Conservation (phyloP, 2,329 filamentous ascomycete species). For the Samsoniella hepiali region DNA sequence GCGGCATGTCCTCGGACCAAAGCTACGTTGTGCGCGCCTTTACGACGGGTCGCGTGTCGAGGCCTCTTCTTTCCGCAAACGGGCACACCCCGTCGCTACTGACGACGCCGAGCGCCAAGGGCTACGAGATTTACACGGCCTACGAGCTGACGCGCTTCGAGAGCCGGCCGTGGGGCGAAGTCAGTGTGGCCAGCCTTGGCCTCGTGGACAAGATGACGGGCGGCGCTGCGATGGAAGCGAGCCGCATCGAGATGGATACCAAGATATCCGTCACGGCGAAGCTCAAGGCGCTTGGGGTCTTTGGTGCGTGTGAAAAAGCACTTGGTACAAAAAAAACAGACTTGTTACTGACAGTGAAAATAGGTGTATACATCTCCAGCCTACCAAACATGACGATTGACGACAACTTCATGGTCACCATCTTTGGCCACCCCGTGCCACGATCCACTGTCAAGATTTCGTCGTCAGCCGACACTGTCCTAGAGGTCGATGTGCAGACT, state of each 20-base stretch:
- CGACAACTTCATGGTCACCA: constrained; percentile 68
- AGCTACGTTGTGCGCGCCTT: constrained; percentile 15
- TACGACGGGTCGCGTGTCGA: constrained; percentile 7
- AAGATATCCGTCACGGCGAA: constrained; percentile 64
- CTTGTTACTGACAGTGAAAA: neutral
- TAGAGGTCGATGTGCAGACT: constrained; percentile 71
- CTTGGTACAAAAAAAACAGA: too few species aligned
- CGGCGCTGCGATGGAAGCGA: constrained; percentile 68
- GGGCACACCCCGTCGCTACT: neutral
- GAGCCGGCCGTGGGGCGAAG: constrained; percentile 31
- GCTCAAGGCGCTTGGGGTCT: constrained; percentile 74
- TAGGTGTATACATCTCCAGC: constrained; percentile 71
- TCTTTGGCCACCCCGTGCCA: constrained; percentile 70
- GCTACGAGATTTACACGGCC: constrained; percentile 79
- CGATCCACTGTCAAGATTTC: constrained; percentile 60
- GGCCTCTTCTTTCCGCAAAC: neutral
- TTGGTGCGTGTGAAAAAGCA: constrained; percentile 56
- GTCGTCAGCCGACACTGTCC: constrained; percentile 50
- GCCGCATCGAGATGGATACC: constrained; percentile 49
- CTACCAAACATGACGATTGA: constrained; percentile 59
- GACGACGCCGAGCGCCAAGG: constrained; percentile 43
- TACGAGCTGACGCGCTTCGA: constrained; percentile 62
- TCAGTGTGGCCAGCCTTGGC: constrained; percentile 68
- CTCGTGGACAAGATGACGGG: constrained; percentile 88
- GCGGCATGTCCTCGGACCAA: neutral